Evolutionary conservation across 495 filamentous ascomycete genomes (phyloP).

Genomic region (Trichoderma gamsii): DNA sequence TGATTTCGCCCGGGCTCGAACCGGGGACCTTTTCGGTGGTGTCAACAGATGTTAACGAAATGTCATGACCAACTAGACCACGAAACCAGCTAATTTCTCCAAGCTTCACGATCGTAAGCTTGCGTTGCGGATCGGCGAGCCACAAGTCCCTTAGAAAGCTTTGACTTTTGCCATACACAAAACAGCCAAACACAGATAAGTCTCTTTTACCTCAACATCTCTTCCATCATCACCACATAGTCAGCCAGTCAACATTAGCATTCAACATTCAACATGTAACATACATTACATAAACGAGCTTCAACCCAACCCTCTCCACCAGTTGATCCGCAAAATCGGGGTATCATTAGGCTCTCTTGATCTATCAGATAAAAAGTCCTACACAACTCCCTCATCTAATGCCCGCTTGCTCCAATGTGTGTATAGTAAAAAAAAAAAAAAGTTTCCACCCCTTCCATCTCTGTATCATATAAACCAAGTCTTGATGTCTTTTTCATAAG

Average conservation of each 20-base stretch:
- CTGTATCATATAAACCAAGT: conserved; percentile 13
- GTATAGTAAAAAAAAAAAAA: not conserved
- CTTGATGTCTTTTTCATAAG: not conserved
- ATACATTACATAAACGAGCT: not conserved
- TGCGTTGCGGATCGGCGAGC: not conserved
- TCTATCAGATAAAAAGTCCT: conserved; percentile 12
- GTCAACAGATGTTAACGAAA: conserved; percentile 14
- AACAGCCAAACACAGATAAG: not conserved
- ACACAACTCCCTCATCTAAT: conserved; percentile 11
- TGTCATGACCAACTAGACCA: conserved; percentile 14
- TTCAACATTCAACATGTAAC: not conserved
- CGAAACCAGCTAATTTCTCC: not conserved
- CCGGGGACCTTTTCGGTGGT: conserved; percentile 14
- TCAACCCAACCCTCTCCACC: not conserved
- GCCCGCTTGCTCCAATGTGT: not conserved
- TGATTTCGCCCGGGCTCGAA: conserved; percentile 13
- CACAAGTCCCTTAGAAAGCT: not conserved
- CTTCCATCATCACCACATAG: not conserved
- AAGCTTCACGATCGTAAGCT: not conserved
- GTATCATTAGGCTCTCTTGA: conserved; percentile 13
- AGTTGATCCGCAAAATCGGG: conserved; percentile 3
- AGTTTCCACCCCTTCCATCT: not conserved
- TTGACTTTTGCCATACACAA: not conserved
- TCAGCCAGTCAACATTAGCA: not conserved
- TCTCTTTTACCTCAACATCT: not conserved